Base-by-base conservation (phyloP, 768 basidiomycete genomes). In the Suillus decipiens region DNA sequence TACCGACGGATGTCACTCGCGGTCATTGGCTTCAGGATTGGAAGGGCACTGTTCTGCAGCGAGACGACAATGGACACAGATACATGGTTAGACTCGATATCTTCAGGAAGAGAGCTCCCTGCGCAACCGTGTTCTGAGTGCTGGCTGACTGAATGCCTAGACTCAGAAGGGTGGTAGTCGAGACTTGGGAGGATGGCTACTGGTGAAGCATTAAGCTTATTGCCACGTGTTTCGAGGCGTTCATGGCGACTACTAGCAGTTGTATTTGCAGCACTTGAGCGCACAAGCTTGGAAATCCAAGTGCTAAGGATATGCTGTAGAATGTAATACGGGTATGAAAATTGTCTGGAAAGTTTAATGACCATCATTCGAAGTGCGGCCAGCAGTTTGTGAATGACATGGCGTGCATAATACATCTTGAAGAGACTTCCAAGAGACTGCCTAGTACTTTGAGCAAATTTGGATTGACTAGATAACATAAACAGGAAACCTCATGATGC, bases 1-100 rank as follows among this genome's bases (percentile, higher is more conserved):
- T 55, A 55, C 12, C 53, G 53, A 22, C 53, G 53, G 12, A 55
- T 34, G n/a, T 55, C 53, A 55, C 53, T 55, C 12, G 53, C 53
- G n/a, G 34, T 55, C 53, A 55, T 55, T 36, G 53, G 53, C 34
- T 55, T 55, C 34, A 55, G 12, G 7, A 36, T 36, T 15, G 14
- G 34, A 22, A 12, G 53, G 12, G 12, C 22, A 5, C 55, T 36
- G 12, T 55, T n/a, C 53, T 5, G 34, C 34, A 55, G 34, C 34
- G 53, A 55, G 7, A 34, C 36, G n/a, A 15, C 34, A 55, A 55
- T 36, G 2, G 53, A 55, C 34, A 55, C 34, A 55, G 53, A 55
- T 12, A 55, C 53, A 33, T 55, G 14, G 53, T 36, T 55, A 15
- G 53, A 55, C 34, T 55, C 34, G 2, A 36, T 34, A 1, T 55